Base-by-base conservation (phyloP, 140 eudicot species). In the Cichorium intybus region DNA sequence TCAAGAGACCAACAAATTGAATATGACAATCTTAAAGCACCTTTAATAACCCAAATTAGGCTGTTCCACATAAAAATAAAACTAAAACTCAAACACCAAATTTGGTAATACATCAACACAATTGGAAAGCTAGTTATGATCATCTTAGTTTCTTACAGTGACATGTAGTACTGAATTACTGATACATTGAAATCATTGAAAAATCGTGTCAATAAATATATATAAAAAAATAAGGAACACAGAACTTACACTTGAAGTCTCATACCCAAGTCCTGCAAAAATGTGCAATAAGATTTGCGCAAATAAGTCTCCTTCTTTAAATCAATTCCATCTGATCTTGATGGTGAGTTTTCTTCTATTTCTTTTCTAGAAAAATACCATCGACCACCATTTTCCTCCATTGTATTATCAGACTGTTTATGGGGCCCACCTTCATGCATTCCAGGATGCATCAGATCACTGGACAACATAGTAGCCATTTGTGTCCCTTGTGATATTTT, bases 291-390 rank as follows among this genome's bases (percentile, higher is more conserved):
- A 17, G 96, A 81, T 81, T 87, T 87, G 74, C 96, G 93, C 52
- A 84, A 27, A 62, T 84, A 84, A 50, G 96, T 69, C 73, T 87
- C 96, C 76, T 81, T 84, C 81, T 87, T 87, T 80, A 87, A 68
- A 75, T 81, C 93, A 46, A 87, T 82, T 33, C 89, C 93, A 49
- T 87, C 89, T 62, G 62, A 60, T 68, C 96, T 79, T 24, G 96
- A 87, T 10, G 96, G 96, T 21, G 96, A 81, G 69, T 80, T 79
- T 65, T 87, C 96, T 79, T 87, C 93, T 74, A 87, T 74, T 77
- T 87, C 96, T 73, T 82, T 87, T 80, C 96, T 84, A 45, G 89
- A 81, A 63, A 87, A 80, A 64, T 84, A 87, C 96, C 96, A 87
- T 0, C 71, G 75, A 0, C 81, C 87, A 61, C 81, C 83, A 60